Evolutionary conservation across 306 rosid species (phyloP), one percentile per base, ranked within the genome.

Genomic region (Senna siamea): DNA sequence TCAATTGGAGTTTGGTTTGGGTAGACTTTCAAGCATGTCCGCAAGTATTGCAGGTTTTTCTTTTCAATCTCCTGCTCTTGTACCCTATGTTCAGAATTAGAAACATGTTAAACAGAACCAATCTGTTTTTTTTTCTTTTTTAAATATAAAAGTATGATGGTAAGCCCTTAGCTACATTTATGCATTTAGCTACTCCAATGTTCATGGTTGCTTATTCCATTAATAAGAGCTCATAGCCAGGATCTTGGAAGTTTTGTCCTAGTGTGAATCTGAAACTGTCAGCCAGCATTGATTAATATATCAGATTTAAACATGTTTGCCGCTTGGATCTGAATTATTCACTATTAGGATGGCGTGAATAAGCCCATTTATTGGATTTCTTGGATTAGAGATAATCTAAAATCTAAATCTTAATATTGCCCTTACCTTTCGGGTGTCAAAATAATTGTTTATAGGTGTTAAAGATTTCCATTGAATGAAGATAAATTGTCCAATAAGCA

Each of bases 1-100:
- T 65, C 50, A 30, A 12, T 70, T 57, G 18, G 20, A 74, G 55
- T 74, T 22, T 74, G 11, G 64, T 75, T 37, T 73, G 52, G 73
- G 15, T 78, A 65, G 77, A 69, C 23, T 81, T 68, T 62, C 84
- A 64, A 72, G 69, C 73, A 74, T 67, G 55, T 70, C 77, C 72
- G 41, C 73, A 11, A 34, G 76, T 32, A 30, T 52, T 34, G 14
- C 88, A 87, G 96, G 96, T 93, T 62, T 78, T 66, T 48, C 41
- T 63, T 80, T 68, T 76, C 28, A 50, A 35, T 40, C 73, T 70
- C 43, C 28, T 30, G 32, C 53, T 73, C 11, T 1, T 47, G 26
- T 50, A 6, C 19, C 44, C 7, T 60, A 11, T 5, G 48, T 37
- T 41, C 63, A 55, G 41, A 7, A 30, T 19, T 63, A 51, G 19